Conservation (phyloP, 2,329 filamentous ascomycete genomes). For the Hirsutella rhossiliensis region DNA sequence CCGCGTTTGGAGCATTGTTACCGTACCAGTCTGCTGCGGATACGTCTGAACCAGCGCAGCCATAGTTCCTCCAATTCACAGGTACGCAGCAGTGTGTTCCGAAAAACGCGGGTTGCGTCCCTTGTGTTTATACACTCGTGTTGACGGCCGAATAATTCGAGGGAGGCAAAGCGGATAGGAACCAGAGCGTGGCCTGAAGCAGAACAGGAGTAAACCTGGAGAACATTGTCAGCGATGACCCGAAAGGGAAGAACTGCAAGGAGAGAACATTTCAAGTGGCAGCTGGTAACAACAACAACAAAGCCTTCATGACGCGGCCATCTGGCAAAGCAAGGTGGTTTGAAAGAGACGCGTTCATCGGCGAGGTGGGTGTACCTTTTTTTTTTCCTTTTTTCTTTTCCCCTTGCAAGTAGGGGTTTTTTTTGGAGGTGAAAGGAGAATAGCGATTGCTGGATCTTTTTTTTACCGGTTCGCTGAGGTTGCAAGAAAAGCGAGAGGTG, state of each 20-base stretch:
- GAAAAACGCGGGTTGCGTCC: not conserved
- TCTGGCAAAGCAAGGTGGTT: not conserved
- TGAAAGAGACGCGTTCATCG: not conserved
- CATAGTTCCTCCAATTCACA: constrained; percentile 42
- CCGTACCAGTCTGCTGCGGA: constrained; percentile 61
- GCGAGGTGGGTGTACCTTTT: constrained; percentile 1
- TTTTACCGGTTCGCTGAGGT: not conserved
- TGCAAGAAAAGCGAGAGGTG: not conserved
- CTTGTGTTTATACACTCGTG: not conserved
- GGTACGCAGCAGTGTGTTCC: not conserved
- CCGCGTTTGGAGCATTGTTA: constrained; percentile 65
- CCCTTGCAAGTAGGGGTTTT: not conserved
- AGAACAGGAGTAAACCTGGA: too few relatives aligned
- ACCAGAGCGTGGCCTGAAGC: too few relatives aligned
- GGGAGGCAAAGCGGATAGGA: too few relatives aligned
- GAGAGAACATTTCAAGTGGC: too few relatives aligned
- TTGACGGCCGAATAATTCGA: not conserved
- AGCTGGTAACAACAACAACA: too few relatives aligned
- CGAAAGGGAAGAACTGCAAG: too few relatives aligned
- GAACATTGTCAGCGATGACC: too few relatives aligned
- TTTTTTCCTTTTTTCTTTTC: not conserved
- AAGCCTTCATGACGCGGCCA: too few relatives aligned
- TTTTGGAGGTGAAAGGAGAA: not conserved
- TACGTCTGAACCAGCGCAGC: constrained; percentile 76
- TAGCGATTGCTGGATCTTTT: not conserved